Conservation (phyloP, 2,329 filamentous ascomycete genomes). For the Stagonosporopsis chrysanthemi region DNA sequence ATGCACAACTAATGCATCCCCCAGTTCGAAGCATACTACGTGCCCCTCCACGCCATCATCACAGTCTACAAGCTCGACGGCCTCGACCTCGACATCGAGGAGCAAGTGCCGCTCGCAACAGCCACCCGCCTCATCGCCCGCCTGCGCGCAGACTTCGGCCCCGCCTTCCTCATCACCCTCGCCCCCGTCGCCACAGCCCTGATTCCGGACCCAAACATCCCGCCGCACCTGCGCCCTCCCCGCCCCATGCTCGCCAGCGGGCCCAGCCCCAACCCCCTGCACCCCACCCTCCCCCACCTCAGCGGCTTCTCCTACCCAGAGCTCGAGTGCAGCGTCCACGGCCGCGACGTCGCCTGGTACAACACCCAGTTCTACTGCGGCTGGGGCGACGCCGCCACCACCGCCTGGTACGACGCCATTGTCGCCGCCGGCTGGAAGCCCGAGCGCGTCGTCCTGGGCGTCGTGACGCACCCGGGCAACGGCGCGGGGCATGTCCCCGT, state of each 20-base stretch:
- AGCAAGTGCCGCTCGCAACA: constrained; percentile 72
- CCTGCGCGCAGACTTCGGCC: constrained; percentile 69
- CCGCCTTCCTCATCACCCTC: constrained; percentile 76
- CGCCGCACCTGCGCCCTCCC: constrained; percentile 39
- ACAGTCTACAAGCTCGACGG: constrained; percentile 57
- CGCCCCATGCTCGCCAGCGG: constrained; percentile 39
- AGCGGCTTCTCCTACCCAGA: constrained; percentile 83
- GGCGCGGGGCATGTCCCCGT: constrained; percentile 69
- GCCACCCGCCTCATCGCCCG: constrained; percentile 61
- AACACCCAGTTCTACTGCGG: constrained; percentile 94
- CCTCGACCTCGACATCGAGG: constrained; percentile 64
- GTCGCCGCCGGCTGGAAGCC: constrained; percentile 73
- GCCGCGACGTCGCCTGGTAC: constrained; percentile 75
- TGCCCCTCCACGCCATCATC: constrained; percentile 71
- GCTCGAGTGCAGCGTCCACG: constrained; percentile 63
- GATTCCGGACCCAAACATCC: constrained; percentile 54
- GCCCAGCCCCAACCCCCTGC: constrained; percentile 43
- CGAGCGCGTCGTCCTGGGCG: constrained; percentile 77
- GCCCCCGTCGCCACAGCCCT: constrained; percentile 83
- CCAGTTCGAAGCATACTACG: constrained; percentile 79
- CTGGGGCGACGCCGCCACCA: constrained; percentile 72
- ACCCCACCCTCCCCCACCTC: constrained; percentile 63
- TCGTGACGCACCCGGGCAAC: constrained; percentile 80
- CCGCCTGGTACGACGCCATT: constrained; percentile 61
- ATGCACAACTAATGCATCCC: constrained; percentile 17